Percentiles rank a stretch among this genome's conserved stretches.
phyloP scores from a whole-genome alignment of 306 rosid genomes.

The Acmispon strigosus region DNA sequence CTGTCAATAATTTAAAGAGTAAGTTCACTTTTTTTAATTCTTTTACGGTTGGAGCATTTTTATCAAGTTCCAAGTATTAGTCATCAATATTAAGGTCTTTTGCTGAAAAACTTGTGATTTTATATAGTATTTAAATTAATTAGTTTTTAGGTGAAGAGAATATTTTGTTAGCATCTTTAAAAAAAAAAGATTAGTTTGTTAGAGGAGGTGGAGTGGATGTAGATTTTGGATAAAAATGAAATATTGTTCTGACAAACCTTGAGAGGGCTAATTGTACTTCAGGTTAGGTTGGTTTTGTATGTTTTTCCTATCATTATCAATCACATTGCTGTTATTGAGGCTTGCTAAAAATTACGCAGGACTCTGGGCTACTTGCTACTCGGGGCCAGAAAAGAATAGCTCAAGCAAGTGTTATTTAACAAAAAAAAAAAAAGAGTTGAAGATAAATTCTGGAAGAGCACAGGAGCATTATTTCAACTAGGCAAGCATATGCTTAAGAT shows the following conservation, averaged over 20 bases:
- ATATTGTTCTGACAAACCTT: too few relatives aligned
- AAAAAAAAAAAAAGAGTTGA: background rate
- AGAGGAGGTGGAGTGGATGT: too few relatives aligned
- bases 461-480: constrained; percentile 13
- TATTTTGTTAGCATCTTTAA: too few relatives aligned
- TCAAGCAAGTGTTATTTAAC: constrained; percentile 48
- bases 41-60: background rate
- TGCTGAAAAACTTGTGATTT: too few relatives aligned
- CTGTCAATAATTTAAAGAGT: background rate
- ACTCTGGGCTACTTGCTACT: constrained; percentile 54
- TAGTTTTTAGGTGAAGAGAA: too few relatives aligned
- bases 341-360: constrained; percentile 37
- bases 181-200: too few relatives aligned
- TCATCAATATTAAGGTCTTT: too few relatives aligned
- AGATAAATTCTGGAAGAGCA: background rate
- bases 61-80: background rate
- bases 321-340: background rate
- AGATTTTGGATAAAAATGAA: too few relatives aligned
- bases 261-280: background rate
- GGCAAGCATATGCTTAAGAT: background rate
- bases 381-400: constrained; percentile 44
- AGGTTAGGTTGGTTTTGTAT: background rate
- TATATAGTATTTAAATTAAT: too few relatives aligned
- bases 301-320: constrained; percentile 1
- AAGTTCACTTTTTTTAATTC: background rate